Base-by-base conservation (phyloP, 768 basidiomycete species). In the Tricholoma furcatifolium region DNA sequence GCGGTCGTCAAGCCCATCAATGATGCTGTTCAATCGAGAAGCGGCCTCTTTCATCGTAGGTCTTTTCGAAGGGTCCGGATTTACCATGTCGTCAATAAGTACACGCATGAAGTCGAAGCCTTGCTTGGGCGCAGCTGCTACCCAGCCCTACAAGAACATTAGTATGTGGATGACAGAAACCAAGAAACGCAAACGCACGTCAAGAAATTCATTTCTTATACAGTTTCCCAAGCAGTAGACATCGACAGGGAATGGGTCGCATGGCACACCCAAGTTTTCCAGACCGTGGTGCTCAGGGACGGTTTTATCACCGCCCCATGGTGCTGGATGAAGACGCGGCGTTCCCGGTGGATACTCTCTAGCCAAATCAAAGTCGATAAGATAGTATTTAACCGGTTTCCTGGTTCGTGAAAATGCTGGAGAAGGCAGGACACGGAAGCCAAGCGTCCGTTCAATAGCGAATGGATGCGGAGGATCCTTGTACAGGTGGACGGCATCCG, bases 331-430 rank as follows among this genome's bases (percentile, higher is more conserved):
- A 6, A 53, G 38, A 20, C 40, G 38, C 5, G 52, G 52, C 0
- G 52, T 31, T 7, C 51, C 51, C 31, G 39, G 39, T n/a, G 49
- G 49, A 17, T n/a, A 35, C 20, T 44, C 53, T 8, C 45, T 45
- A 14, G 64, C 57, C 11, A 67, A 30, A 20, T 63, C 64, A 40
- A 65, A 69, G 42, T 69, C 67, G 8, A 61, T 58, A 7, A 65
- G 50, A 36, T 65, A 62, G 23, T 65, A 67, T 27, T 57, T 64
- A 17, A 58, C 57, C 3, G 60, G 60, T 30, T 32, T 47, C 14
- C 32, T 30, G 47, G 59, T 64, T n/a, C 58, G 60, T 45, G 48
- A 58, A 2, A 43, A 34, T 30, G 42, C 43, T 12, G 53, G 56
- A 14, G 21, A 31, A 6, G 34, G 40, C 24, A 15, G 15, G 12